Base-by-base conservation (phyloP, 495 filamentous ascomycete species). In the Elaphomyces granulatus region DNA sequence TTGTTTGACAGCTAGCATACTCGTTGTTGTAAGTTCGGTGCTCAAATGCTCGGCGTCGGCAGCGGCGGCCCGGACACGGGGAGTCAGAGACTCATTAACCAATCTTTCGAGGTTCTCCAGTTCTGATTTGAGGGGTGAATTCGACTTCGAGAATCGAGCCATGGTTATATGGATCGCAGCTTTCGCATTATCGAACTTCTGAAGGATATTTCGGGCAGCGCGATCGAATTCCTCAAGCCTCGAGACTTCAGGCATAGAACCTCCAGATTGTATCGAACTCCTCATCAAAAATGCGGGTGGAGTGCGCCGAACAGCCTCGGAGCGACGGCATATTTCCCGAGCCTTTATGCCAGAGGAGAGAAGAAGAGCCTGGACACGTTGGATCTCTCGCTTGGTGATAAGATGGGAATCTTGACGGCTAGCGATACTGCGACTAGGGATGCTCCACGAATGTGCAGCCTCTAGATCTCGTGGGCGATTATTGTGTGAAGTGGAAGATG, bases 341-440 rank as follows among this genome's bases (percentile, higher is more conserved):
- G 87, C 87, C 56, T 88, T 88, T 53, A 93, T 77, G 33, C 86
- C 87, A 0, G 83, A 80, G 42, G 78, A 83, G 21, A 94, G 65
- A 19, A 93, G 71, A 0, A 92, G 66, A 2, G 85, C 72, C 39
- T 73, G 67, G 2, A 81, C 70, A 31, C 83, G 75, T 37, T 81
- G 82, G 15, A 90, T 70, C 47, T 94, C 86, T 9, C 71, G 69
- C 44, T 73, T 75, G 23, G 51, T 50, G 8, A 59, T 54, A 0
- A 66, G 46, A 8, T 58, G 57, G 3, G 39, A 50, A 31, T 61
- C 59, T 10, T 54, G 49, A 1, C 53, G 58, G 15, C 47, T 54
- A 12, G 60, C 55, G 8, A 68, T 43, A 36, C 56, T 66, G 45
- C 68, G 68, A 49, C 81, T 72, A 30, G 80, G 74, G 44, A 88